Evolutionary conservation across 169 alveolate genomes (phyloP).

Genomic region (Cryptosporidium sp.): DNA sequence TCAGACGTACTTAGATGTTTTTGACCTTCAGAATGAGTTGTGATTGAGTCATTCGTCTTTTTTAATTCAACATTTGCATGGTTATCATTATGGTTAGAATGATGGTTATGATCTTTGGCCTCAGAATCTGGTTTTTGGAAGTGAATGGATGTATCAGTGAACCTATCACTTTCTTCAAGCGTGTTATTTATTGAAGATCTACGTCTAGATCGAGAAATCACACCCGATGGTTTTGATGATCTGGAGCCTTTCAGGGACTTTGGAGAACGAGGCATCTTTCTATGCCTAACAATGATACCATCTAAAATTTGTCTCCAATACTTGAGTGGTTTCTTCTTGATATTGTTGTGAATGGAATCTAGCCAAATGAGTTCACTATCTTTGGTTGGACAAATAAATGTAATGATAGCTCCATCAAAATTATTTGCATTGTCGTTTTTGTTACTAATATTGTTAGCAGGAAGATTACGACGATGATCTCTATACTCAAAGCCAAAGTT

Average conservation of each 20-base stretch:
- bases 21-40: not conserved
- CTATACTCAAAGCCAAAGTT: conserved; percentile 22
- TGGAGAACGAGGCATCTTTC: not conserved
- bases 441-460: not conserved
- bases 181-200: not conserved
- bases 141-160: conserved; percentile 4
- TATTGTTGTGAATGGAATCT: conserved; percentile 3
- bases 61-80: not conserved
- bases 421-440: not conserved
- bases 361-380: conserved; percentile 70
- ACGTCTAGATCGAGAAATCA: not conserved
- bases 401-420: not conserved
- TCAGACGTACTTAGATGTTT: not conserved
- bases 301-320: conserved; percentile 67
- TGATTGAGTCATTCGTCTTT: not conserved
- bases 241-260: conserved; percentile 10
- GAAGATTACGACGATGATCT: not conserved
- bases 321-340: conserved; percentile 27
- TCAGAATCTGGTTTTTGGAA: not conserved
- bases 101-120: not conserved
- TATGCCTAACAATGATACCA: conserved; percentile 34
- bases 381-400: conserved; percentile 55
- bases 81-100: not conserved
- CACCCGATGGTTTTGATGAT: not conserved
- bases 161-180: conserved; percentile 8